These are phyloP conservation scores for Dryas drummondii DNA, from an alignment of 306 rosid genomes.

Conservation along the genomic window DNA sequence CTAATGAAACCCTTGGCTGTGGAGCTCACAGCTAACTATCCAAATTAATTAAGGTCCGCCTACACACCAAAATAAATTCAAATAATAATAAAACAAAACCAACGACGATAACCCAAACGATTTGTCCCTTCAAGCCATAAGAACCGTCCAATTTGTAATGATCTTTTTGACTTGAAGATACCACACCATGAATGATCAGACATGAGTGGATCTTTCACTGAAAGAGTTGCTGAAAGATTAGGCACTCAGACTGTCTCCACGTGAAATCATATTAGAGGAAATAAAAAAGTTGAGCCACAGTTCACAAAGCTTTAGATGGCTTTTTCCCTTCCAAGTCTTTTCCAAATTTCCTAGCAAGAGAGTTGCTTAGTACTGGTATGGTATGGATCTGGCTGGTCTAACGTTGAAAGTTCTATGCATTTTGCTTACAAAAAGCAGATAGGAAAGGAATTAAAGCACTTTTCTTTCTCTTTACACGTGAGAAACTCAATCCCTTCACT, in stretches of 20 bases:
- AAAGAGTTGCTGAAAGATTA: conserved; percentile 14
- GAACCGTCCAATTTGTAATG: conserved; percentile 32
- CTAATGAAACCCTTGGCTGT: not conserved
- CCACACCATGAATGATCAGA: not conserved
- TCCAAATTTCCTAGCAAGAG: not conserved
- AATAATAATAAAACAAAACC: not conserved
- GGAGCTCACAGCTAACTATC: not conserved
- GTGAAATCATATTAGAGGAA: not conserved
- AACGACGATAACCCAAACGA: conserved; percentile 3
- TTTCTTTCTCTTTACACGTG: conserved; percentile 28
- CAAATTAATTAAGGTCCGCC: not conserved
- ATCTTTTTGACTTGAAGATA: conserved; percentile 27
- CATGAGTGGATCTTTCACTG: conserved; percentile 26
- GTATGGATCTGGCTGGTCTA: not conserved
- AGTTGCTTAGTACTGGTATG: not conserved
- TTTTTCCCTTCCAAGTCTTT: conserved; percentile 8
- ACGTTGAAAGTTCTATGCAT: conserved; percentile 13
- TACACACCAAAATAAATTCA: not conserved
- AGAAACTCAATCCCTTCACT: conserved; percentile 5
- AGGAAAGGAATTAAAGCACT: not conserved
- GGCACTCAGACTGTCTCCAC: conserved; percentile 37
- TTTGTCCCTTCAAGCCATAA: conserved; percentile 32
- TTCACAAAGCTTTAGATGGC: not conserved
- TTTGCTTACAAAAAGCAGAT: conserved; percentile 10
- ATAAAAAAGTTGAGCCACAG: not conserved